These are phyloP conservation scores for Xylariomycetidae sp. DNA, from an alignment of 2,329 filamentous ascomycete genomes.

Conservation along the genomic window DNA sequence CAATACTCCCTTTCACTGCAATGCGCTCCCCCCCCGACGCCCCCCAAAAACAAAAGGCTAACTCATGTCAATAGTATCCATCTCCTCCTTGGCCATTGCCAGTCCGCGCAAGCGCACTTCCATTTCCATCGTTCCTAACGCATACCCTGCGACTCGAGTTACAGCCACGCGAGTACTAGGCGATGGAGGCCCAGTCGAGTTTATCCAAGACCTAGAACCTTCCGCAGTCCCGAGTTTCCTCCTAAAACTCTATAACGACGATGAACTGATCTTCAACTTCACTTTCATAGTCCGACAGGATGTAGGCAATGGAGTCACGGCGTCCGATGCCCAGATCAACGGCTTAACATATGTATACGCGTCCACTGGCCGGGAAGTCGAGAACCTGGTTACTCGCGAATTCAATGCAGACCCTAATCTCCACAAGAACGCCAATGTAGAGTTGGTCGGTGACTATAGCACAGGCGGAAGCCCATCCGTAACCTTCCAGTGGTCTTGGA, in stretches of 20 bases:
- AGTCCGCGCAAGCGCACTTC: slow-evolving; percentile 75
- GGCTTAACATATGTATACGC: slow-evolving; percentile 91
- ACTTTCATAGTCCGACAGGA: slow-evolving; percentile 73
- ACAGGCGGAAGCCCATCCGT: slow-evolving; percentile 81
- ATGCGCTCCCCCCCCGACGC: slow-evolving; percentile 11
- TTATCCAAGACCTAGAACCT: slow-evolving; percentile 84
- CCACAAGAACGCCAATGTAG: slow-evolving; percentile 94
- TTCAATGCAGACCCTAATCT: slow-evolving; percentile 96
- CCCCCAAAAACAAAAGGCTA: too few species aligned
- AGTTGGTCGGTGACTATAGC: slow-evolving; percentile 85
- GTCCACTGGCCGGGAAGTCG: slow-evolving; percentile 78
- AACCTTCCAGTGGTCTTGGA: slow-evolving; percentile 94
- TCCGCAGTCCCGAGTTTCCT: slow-evolving; percentile 66
- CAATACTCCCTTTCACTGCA: too few species aligned
- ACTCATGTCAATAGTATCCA: slow-evolving; percentile 67
- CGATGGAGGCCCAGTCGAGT: slow-evolving; percentile 78
- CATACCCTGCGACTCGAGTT: slow-evolving; percentile 78
- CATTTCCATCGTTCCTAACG: slow-evolving; percentile 76
- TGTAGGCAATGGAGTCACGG: slow-evolving; percentile 44
- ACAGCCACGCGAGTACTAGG: slow-evolving; percentile 65
- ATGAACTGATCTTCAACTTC: slow-evolving; percentile 90
- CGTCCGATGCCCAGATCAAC: slow-evolving; percentile 71
- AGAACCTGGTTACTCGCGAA: slow-evolving; percentile 89
- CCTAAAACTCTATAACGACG: slow-evolving; percentile 81
- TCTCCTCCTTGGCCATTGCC: slow-evolving; percentile 77